Base-by-base conservation (phyloP, 2,329 filamentous ascomycete species). In the Colletotrichum tabaci region DNA sequence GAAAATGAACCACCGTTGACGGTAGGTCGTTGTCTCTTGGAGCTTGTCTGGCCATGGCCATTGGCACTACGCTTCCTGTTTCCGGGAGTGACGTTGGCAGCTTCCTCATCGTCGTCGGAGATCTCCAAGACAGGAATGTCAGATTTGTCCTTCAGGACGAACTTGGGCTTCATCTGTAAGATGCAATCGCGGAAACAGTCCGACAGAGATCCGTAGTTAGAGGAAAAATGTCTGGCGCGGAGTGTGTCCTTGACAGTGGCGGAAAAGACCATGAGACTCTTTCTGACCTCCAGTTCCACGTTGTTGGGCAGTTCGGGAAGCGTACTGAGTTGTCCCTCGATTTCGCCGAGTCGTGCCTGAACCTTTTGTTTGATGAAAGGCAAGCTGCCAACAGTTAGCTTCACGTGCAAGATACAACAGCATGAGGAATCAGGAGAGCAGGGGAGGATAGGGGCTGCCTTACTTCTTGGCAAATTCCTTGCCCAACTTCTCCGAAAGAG, bases 281-380 rank as follows among this genome's bases (percentile, higher is more conserved):
- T 86, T 23, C 87, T 87, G 0, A 97, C 86, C 12, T 91, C 89
- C 0, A 91, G 84, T n/a, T 91, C 87, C 0, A 94, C 88, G 53
- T 94, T 93, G 0, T 84, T 81, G 0, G 92, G 92, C 0, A 93
- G 87, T 47, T 94, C 91, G 0, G 93, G 93, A 0, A 95, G 86
- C 0, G 81, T 82, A 0, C 78, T 74, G 0, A 97, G 84, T 67
- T 92, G 82, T 0, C 77, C 75, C 1, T 89, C 83, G 2, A 95
- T 89, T 0, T 84, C 78, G 0, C 80, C 73, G 0, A 93, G 85
- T 6, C 88, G 83, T 0, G 76, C 74, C 4, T 86, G 81, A 0
- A 89, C 82, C 58, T 90, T 91, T 1, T 82, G 80, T 71, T 88
- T 82, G 80, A 91, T 83, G 78, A 87, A 78, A 76, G 91, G 75